Evolutionary conservation across 2,329 filamentous ascomycete species (phyloP), one percentile per base, ranked within the genome.

Genomic region (Didymellaceae sp.): DNA sequence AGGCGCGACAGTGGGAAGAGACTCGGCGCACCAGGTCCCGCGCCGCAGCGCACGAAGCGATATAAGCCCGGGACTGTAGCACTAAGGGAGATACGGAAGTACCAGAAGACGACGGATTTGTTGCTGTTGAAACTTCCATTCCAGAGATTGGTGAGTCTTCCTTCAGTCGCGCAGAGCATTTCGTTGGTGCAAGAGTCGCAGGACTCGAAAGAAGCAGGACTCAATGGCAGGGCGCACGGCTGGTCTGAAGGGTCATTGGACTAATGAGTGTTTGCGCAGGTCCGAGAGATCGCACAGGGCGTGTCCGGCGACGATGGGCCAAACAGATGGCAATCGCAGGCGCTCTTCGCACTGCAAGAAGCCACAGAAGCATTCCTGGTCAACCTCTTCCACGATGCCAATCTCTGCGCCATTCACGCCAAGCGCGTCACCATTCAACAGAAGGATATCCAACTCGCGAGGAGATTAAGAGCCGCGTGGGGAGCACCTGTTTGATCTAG

Each of bases 351-450:
- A 62, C 87, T 99, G 31, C 93, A 99, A 82, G 94, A 99, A 84
- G 96, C 94, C 46, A 92, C 96, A 63, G 94, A 99, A 83, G 96
- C 94, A 2, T 97, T 97, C 81, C 89, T 99, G 71, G 92, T 97
- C 78, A 96, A 92, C 34, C 88, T 97, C 62, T 97, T 97, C 70
- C 92, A 97, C 80, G 93, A 97, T 76, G 97, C 93, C 80, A 97
- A 97, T 83, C 82, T 96, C 44, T 97, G 93, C 81, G 93, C 94
- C 73, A 96, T 97, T 78, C 94, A 97, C 81, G 93, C 94, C 80
- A 97, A 97, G 87, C 91, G 94, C 82, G 94, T 97, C 74, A 97
- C 93, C 73, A 97, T 97, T 79, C 93, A 93, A 79, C 87, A 87
- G 74, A 97, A 97, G 84, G 93, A 97, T 71, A 97, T 97, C 75